Conservation (phyloP, 2,329 filamentous ascomycete species). For the Trichoderma sp. region DNA sequence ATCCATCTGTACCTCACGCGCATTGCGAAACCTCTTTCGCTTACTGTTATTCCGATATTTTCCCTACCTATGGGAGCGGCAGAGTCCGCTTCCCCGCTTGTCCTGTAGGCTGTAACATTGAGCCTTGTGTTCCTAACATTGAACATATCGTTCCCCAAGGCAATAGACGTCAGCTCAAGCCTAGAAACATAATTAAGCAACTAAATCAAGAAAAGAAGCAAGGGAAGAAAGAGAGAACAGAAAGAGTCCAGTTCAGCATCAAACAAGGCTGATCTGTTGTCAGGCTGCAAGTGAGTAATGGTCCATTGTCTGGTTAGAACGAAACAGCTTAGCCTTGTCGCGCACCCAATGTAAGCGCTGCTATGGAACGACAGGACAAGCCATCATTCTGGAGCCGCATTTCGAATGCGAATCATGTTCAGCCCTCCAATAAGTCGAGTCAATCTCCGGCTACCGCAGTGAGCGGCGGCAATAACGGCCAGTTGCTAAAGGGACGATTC, state of each 20-base stretch:
- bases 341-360: too few species aligned
- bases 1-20: neutral
- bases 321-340: too few species aligned
- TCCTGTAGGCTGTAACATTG: neutral
- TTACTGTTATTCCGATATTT: neutral
- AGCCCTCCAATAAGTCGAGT: neutral
- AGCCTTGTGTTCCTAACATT: neutral
- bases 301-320: too few species aligned
- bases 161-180: neutral
- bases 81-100: neutral
- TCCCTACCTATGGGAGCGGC: neutral
- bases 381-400: neutral
- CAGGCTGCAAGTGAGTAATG: neutral
- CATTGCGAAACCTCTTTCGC: neutral
- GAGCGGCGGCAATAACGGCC: neutral
- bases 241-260: neutral
- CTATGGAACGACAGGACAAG: neutral
- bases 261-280: neutral
- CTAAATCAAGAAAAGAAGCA: neutral
- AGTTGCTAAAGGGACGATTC: neutral
- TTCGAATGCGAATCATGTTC: neutral
- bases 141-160: neutral
- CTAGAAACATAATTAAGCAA: neutral
- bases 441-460: neutral
- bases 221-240: too few species aligned